Conservation (phyloP, 495 filamentous ascomycete genomes). For the Penicillium desertorum region DNA sequence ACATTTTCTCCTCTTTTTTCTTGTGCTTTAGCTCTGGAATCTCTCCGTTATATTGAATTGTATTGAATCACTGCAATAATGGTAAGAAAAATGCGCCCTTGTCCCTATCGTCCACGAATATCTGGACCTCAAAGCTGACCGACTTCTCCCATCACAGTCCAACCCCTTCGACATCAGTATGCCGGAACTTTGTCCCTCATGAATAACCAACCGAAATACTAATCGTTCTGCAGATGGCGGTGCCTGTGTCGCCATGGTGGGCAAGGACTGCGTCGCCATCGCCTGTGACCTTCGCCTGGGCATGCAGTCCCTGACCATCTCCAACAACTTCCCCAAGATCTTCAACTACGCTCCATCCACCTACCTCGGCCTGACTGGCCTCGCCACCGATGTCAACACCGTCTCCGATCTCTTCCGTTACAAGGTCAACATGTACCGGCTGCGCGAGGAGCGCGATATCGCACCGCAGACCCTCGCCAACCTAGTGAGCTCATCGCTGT, state of each 20-base stretch:
- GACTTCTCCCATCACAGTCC: constrained; percentile 49
- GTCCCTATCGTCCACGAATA: constrained; percentile 10
- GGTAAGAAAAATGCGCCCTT: constrained; percentile 27
- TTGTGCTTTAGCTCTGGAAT: constrained; percentile 19
- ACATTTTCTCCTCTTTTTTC: constrained; percentile 8
- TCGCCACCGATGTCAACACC: constrained; percentile 92
- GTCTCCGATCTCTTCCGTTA: constrained; percentile 97
- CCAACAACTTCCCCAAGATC: constrained; percentile 99
- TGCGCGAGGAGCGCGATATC: constrained; percentile 96
- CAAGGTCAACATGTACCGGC: constrained; percentile 99
- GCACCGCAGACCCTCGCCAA: constrained; percentile 93
- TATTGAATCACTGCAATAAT: constrained; percentile 28
- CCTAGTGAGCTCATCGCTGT: constrained; percentile 83
- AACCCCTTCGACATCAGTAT: constrained; percentile 90
- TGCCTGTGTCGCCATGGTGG: constrained; percentile 96
- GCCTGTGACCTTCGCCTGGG: constrained; percentile 98
- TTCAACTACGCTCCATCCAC: constrained; percentile 91
- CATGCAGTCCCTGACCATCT: constrained; percentile 92
- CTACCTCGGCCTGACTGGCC: constrained; percentile 94
- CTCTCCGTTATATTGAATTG: constrained; percentile 14
- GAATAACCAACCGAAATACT: constrained; percentile 22
- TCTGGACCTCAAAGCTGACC: constrained; percentile 35
- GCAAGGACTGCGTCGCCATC: constrained; percentile 99
- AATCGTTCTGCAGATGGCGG: constrained; percentile 70
- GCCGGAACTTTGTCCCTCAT: constrained; percentile 23